These are phyloP conservation scores for Kernera saxatilis DNA, from an alignment of 345 rosid genomes.

Conservation along the genomic window DNA sequence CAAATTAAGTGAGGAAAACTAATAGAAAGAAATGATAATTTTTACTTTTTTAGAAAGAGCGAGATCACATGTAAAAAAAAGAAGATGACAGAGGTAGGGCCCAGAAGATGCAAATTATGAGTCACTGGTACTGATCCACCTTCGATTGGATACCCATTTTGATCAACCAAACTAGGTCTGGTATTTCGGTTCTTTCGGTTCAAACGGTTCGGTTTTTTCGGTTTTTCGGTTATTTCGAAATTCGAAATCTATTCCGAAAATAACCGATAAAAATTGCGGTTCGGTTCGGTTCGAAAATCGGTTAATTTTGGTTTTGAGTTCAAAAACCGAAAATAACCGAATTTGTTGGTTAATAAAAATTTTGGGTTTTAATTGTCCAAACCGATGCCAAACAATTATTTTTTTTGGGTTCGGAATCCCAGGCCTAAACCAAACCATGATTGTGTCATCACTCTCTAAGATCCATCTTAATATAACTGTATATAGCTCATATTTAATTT, in stretches of 20 bases:
- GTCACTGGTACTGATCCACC: conserved; percentile 20
- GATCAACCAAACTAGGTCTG: conserved; percentile 14
- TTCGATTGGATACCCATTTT: conserved; percentile 22
- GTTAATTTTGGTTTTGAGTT: too few species aligned
- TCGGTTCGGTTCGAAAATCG: too few species aligned
- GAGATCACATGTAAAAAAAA: conserved; percentile 28
- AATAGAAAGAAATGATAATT: not conserved
- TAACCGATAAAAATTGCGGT: too few species aligned
- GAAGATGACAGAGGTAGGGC: conserved; percentile 9
- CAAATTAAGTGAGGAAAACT: not conserved
- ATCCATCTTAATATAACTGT: not conserved
- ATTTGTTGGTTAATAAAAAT: too few species aligned
- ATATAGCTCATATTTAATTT: not conserved
- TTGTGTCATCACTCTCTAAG: conserved; percentile 21
- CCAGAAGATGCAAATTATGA: conserved; percentile 11
- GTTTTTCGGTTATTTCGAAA: too few species aligned
- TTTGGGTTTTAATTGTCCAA: too few species aligned
- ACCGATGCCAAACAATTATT: too few species aligned
- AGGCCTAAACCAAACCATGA: conserved; percentile 19
- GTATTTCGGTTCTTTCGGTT: too few species aligned
- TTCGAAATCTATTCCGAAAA: too few species aligned
- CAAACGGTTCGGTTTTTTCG: too few species aligned
- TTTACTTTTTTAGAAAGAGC: not conserved
- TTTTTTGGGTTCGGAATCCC: too few species aligned
- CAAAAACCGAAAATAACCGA: too few species aligned